These are phyloP conservation scores for Tuber aestivum DNA, from an alignment of 495 filamentous ascomycete species.

Conservation along the genomic window DNA sequence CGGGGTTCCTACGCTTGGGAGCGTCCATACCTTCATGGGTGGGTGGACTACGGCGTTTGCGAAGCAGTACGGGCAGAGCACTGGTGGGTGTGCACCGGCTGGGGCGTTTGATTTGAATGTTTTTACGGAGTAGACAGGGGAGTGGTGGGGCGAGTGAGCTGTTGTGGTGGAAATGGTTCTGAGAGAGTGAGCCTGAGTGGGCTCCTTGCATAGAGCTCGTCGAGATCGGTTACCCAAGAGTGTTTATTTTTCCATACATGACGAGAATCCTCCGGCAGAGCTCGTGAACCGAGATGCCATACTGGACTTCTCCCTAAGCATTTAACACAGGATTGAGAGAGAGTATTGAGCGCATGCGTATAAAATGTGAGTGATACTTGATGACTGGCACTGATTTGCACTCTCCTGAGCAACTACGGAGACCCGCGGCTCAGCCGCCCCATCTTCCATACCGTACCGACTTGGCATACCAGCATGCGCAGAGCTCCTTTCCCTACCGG, in stretches of 20 bases:
- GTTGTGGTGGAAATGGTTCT: not conserved
- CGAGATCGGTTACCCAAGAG: not conserved
- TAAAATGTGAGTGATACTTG: not conserved
- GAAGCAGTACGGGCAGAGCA: conserved; percentile 37
- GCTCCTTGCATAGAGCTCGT: not conserved
- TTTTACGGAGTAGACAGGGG: conserved; percentile 8
- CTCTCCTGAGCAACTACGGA: not conserved
- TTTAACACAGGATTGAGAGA: not conserved
- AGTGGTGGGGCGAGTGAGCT: not conserved
- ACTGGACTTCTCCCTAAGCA: not conserved
- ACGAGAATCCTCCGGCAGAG: not conserved
- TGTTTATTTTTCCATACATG: not conserved
- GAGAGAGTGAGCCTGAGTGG: not conserved
- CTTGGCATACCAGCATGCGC: not conserved
- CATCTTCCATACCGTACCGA: not conserved
- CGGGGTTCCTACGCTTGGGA: conserved; percentile 25
- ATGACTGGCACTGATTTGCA: not conserved
- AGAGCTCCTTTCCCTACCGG: not conserved
- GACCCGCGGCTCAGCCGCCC: not conserved
- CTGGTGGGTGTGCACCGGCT: conserved; percentile 8
- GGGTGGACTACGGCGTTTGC: conserved; percentile 41
- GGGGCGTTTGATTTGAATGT: conserved; percentile 21
- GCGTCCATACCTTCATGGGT: conserved; percentile 39
- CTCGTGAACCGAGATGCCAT: not conserved
- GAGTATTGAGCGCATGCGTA: not conserved